Conservation (phyloP, 371 early-diverging fungal genomes). For the Mortierella sp. region DNA sequence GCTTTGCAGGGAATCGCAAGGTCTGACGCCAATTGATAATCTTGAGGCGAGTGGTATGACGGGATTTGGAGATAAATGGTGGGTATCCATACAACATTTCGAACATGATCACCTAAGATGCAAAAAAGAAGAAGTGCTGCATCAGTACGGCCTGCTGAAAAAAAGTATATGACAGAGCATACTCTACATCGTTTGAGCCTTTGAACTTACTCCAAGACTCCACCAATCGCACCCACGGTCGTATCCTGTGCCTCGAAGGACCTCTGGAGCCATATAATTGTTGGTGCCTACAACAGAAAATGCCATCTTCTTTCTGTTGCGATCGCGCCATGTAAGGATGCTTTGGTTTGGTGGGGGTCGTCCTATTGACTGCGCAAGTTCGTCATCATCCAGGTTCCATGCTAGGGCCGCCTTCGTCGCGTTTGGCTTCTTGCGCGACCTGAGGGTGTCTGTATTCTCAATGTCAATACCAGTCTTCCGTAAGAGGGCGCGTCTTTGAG, state of each 20-base stretch:
- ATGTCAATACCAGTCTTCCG: constrained; percentile 60
- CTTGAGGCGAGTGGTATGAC: constrained; percentile 68
- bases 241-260: constrained; percentile 71
- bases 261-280: constrained; percentile 88
- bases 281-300: constrained; percentile 88
- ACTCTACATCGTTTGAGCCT: background rate
- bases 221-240: constrained; percentile 81
- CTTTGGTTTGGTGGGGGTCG: constrained; percentile 63
- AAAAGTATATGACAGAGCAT: background rate
- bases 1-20: constrained; percentile 63
- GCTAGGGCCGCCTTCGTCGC: constrained; percentile 40
- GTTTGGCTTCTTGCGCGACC: constrained; percentile 44
- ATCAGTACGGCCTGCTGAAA: background rate
- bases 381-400: constrained; percentile 50
- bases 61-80: constrained; percentile 77
- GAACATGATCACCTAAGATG: constrained; percentile 70
- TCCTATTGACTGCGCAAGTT: constrained; percentile 37
- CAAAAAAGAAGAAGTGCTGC: background rate
- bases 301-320: constrained; percentile 67
- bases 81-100: constrained; percentile 83
- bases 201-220: constrained; percentile 66
- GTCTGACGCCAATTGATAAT: constrained; percentile 70
- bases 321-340: constrained; percentile 70
- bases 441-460: constrained; percentile 62
- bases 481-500: constrained; percentile 61